phyloP scores from a whole-genome alignment of 1,284 basidiomycete species.

The Ceratobasidium sp. region DNA sequence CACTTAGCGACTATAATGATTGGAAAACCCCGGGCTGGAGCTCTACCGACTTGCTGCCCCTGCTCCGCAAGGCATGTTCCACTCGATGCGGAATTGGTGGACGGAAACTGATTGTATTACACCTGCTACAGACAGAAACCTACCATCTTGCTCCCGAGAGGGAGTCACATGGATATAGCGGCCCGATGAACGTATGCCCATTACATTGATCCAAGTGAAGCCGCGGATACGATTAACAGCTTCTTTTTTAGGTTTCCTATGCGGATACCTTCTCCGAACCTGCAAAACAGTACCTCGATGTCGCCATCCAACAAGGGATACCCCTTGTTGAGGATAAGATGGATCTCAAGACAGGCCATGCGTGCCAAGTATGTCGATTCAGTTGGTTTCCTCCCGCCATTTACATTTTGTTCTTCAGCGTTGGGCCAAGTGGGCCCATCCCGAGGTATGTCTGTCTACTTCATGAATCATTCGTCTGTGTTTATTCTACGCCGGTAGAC shows the following conservation, averaged over 20 bases:
- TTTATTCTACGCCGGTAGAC: not conserved
- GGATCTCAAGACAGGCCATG: conserved; percentile 36
- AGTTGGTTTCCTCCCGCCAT: not conserved
- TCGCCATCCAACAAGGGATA: conserved; percentile 5
- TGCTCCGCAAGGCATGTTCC: conserved; percentile 30
- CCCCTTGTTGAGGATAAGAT: conserved; percentile 25
- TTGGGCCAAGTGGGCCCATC: conserved; percentile 39
- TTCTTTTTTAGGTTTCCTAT: conserved; percentile 18
- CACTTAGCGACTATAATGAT: conserved; percentile 29
- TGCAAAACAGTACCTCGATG: conserved; percentile 29
- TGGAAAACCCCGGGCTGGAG: conserved; percentile 39
- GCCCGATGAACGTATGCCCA: conserved; percentile 27
- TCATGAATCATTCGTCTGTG: no score
- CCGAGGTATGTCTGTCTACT: conserved; percentile 16
- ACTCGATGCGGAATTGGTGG: not conserved
- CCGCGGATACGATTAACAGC: not conserved
- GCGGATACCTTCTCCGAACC: conserved; percentile 1
- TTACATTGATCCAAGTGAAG: not conserved
- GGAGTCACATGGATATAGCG: conserved; percentile 32
- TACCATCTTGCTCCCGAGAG: conserved; percentile 24
- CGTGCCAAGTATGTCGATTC: conserved; percentile 18
- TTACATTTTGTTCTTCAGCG: conserved; percentile 10
- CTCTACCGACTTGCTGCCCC: conserved; percentile 25
- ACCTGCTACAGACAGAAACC: conserved; percentile 38
- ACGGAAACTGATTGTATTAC: no score